Evolutionary conservation across 2,329 filamentous ascomycete genomes (phyloP).

Genomic region (Sarocladiaceae sp.): DNA sequence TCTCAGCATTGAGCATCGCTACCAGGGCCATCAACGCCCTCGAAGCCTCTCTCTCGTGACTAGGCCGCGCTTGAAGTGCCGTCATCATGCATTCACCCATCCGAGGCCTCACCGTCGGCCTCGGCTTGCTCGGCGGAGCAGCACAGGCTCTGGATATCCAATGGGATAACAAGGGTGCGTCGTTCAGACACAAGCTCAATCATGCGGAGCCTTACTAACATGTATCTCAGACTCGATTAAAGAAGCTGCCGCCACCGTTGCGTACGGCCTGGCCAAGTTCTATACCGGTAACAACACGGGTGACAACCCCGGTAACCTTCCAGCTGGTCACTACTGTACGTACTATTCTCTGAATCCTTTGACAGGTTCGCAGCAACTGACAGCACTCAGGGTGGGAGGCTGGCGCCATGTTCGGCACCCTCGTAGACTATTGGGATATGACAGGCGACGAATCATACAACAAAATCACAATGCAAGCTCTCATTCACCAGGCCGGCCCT

Average conservation of each 20-base stretch:
- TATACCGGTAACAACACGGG: slow-evolving; percentile 55
- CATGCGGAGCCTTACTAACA: background rate
- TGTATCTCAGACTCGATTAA: slow-evolving; percentile 40
- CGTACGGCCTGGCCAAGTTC: slow-evolving; percentile 40
- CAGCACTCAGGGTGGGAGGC: slow-evolving; percentile 57
- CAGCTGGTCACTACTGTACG: slow-evolving; percentile 59
- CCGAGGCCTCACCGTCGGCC: slow-evolving; percentile 5
- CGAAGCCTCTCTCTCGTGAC: too few relatives aligned
- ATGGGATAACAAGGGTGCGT: slow-evolving; percentile 17
- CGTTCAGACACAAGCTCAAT: background rate
- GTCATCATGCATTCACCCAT: slow-evolving; percentile 1
- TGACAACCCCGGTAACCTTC: slow-evolving; percentile 51
- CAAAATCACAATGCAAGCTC: slow-evolving; percentile 47
- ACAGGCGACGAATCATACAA: slow-evolving; percentile 64
- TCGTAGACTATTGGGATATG: slow-evolving; percentile 67
- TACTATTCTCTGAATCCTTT: slow-evolving; percentile 50
- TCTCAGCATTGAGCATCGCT: too few relatives aligned
- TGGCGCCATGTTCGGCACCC: slow-evolving; percentile 62
- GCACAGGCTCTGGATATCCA: slow-evolving; percentile 1
- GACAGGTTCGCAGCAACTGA: slow-evolving; percentile 25
- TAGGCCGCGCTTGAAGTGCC: too few relatives aligned
- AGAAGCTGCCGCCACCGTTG: slow-evolving; percentile 39
- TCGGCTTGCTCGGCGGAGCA: slow-evolving; percentile 3
- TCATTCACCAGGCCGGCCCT: slow-evolving; percentile 55
- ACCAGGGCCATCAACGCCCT: too few relatives aligned